Evolutionary conservation across 148 eudicot genomes (phyloP).

Genomic region (Polygonum maritimum): DNA sequence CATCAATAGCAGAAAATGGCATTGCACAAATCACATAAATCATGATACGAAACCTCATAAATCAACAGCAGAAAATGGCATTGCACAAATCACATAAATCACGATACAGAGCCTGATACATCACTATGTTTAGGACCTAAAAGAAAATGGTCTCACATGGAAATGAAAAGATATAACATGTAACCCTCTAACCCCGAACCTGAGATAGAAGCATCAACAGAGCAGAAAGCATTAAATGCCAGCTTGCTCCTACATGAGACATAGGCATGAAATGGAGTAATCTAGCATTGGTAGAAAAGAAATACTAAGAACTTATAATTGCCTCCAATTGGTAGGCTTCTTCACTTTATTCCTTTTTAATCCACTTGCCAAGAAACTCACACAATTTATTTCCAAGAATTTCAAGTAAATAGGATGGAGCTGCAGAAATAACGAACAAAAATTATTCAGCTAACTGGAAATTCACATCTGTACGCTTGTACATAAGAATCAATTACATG

Average conservation of each 20-base stretch:
- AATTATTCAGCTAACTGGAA: neutral
- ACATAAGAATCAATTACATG: neutral
- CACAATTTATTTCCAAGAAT: conserved; percentile 55
- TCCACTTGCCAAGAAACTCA: conserved; percentile 67
- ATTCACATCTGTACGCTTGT: neutral
- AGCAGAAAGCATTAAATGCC: neutral
- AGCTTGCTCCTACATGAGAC: conserved; percentile 40
- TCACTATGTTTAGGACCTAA: neutral
- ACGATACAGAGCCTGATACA: too few relatives aligned
- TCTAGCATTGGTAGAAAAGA: neutral
- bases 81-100: too few relatives aligned
- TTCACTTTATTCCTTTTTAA: conserved; percentile 81
- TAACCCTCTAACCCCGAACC: neutral
- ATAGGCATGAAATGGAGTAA: conserved; percentile 10
- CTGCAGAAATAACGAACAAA: neutral
- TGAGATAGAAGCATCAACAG: neutral
- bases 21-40: too few relatives aligned
- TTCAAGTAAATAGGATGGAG: conserved; percentile 35
- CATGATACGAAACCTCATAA: too few relatives aligned
- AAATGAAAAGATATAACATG: neutral
- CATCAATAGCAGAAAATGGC: neutral
- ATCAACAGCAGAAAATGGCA: too few relatives aligned
- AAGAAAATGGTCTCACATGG: neutral
- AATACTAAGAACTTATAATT: neutral
- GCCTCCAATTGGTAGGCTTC: conserved; percentile 80